phyloP scores from a whole-genome alignment of 108 stramenopile species.

The Aurantiochytrium sp. region DNA sequence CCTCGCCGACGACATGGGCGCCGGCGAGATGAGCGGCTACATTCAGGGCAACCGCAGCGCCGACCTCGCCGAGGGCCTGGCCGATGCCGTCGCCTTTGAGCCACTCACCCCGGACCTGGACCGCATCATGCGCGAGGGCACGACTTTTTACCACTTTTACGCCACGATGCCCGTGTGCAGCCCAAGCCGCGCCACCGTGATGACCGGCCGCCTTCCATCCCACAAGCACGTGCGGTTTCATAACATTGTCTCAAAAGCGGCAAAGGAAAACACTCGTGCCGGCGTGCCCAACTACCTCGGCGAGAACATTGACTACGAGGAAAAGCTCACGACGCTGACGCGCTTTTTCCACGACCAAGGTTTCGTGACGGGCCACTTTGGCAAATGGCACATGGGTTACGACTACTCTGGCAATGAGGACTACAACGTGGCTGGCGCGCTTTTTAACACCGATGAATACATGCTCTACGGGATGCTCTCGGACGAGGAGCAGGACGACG shows the following conservation, averaged over 20 bases:
- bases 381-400: constrained; percentile 24
- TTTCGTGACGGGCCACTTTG: constrained; percentile 15
- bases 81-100: neutral
- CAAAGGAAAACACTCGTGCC: neutral
- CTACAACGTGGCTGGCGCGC: neutral
- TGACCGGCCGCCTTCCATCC: neutral
- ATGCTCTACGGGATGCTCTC: neutral
- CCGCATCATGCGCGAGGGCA: neutral
- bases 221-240: neutral
- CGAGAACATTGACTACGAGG: neutral
- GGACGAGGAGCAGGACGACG: neutral
- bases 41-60: neutral
- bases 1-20: neutral
- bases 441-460: neutral
- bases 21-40: neutral
- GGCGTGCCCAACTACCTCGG: neutral
- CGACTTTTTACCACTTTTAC: neutral
- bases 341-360: neutral
- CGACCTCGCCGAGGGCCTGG: neutral
- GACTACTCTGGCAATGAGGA: neutral
- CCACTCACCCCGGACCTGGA: neutral
- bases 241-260: neutral
- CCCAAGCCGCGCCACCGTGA: neutral
- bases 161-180: neutral
- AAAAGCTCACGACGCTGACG: constrained; percentile 5